Evolutionary conservation across 306 rosid genomes (phyloP).

Genomic region (Lotus japonicus): DNA sequence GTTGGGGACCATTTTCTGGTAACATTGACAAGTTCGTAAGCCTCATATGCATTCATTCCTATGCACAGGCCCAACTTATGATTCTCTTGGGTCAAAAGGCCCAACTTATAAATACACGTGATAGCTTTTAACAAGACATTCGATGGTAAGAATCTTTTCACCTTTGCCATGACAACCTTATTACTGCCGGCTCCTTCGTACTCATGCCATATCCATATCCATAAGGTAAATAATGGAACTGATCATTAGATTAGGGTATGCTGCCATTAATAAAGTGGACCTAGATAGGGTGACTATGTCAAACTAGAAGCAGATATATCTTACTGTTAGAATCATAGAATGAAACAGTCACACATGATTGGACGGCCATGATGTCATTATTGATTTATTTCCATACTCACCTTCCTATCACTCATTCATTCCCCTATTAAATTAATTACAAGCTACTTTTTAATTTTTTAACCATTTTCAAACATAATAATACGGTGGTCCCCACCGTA

Average conservation of each 20-base stretch:
- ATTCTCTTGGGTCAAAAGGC: background rate
- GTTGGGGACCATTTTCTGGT: slow-evolving; percentile 24
- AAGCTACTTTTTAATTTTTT: background rate
- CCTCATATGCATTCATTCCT: background rate
- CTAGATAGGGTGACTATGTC: background rate
- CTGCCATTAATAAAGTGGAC: slow-evolving; percentile 13
- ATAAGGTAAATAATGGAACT: slow-evolving; percentile 4
- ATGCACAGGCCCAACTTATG: slow-evolving; percentile 8
- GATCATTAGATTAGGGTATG: slow-evolving; percentile 10
- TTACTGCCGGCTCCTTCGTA: background rate
- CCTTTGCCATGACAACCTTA: background rate
- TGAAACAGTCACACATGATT: slow-evolving; percentile 56
- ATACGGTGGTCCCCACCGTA: slow-evolving; percentile 54
- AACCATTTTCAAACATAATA: too few species aligned
- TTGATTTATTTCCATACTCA: slow-evolving; percentile 42
- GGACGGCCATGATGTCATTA: slow-evolving; percentile 87
- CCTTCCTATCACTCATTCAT: slow-evolving; percentile 45
- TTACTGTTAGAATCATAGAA: slow-evolving; percentile 24
- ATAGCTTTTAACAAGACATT: too few species aligned
- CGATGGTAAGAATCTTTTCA: background rate
- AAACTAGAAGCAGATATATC: slow-evolving; percentile 10
- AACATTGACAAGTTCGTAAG: slow-evolving; percentile 10
- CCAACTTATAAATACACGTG: background rate
- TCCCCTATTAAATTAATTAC: background rate
- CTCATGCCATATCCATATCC: background rate